These are phyloP conservation scores for Sarcomyxa edulis DNA, from an alignment of 768 basidiomycete species.

Conservation along the genomic window DNA sequence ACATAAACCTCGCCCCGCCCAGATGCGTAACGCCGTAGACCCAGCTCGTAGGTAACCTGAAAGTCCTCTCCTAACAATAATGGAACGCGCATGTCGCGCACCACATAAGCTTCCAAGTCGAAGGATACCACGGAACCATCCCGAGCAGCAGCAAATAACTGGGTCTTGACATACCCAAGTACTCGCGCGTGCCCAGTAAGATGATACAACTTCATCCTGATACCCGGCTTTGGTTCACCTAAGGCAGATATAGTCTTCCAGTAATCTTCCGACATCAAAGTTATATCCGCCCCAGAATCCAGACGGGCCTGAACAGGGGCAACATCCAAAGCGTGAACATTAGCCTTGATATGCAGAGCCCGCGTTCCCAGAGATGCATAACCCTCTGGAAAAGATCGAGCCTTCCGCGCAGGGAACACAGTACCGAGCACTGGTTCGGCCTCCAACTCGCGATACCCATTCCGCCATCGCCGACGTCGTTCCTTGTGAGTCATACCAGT, in stretches of 20 bases:
- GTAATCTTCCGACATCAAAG: no score
- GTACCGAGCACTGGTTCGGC: no score
- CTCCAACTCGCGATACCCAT: no score
- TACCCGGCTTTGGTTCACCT: background rate
- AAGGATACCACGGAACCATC: slow-evolving; percentile 8
- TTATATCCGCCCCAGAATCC: no score
- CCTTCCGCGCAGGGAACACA: no score
- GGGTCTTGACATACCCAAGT: slow-evolving; percentile 13
- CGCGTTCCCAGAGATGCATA: background rate
- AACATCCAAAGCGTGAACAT: background rate
- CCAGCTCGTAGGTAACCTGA: slow-evolving; percentile 16
- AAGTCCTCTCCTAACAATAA: slow-evolving; percentile 24
- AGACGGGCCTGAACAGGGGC: background rate
- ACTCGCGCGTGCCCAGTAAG: slow-evolving; percentile 8
- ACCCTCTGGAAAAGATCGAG: slow-evolving; percentile 1
- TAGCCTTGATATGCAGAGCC: slow-evolving; percentile 7
- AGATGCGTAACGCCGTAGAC: slow-evolving; percentile 6
- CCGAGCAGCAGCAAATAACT: slow-evolving; percentile 3
- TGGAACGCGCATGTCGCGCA: slow-evolving; percentile 19
- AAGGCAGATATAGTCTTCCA: background rate
- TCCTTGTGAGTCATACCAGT: no score
- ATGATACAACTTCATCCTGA: no score
- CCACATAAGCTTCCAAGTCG: slow-evolving; percentile 18
- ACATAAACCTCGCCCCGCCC: slow-evolving; percentile 4
- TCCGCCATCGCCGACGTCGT: no score